A percentile compares a stretch with the other conserved stretches of the same genome.
Evolutionary conservation across 2,329 filamentous ascomycete genomes (phyloP).

Genomic region (Phyllosticta paracitricarpa): DNA sequence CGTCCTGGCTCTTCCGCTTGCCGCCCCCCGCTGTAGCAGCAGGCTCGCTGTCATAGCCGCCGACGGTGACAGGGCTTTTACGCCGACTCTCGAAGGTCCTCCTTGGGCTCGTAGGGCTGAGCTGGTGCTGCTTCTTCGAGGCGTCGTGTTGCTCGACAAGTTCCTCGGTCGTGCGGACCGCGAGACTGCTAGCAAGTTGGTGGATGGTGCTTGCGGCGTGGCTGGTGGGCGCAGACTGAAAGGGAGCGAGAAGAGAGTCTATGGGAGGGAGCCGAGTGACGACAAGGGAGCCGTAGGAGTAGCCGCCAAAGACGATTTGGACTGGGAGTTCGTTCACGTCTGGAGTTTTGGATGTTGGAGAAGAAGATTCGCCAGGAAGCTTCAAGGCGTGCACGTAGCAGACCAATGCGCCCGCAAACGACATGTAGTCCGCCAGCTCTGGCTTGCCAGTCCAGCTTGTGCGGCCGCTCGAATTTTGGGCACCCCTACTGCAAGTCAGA

Average conservation of each 20-base stretch:
- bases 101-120: slow-evolving; percentile 9
- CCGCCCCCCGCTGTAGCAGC: slow-evolving; percentile 19
- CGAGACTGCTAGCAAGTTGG: slow-evolving; percentile 57
- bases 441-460: slow-evolving; percentile 82
- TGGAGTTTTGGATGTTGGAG: background rate
- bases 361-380: background rate
- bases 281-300: slow-evolving; percentile 85
- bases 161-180: slow-evolving; percentile 49
- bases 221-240: slow-evolving; percentile 41
- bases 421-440: slow-evolving; percentile 73
- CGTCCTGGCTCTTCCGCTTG: slow-evolving; percentile 28
- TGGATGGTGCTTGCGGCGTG: slow-evolving; percentile 57
- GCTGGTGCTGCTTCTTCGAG: slow-evolving; percentile 12
- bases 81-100: background rate
- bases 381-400: slow-evolving; percentile 47
- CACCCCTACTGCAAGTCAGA: background rate
- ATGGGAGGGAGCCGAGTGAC: slow-evolving; percentile 59
- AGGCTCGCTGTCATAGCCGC: slow-evolving; percentile 38
- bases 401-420: slow-evolving; percentile 69
- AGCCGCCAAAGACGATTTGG: slow-evolving; percentile 59
- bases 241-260: slow-evolving; percentile 46
- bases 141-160: slow-evolving; percentile 17
- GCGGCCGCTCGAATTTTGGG: slow-evolving; percentile 44
- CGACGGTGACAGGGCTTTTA: slow-evolving; percentile 26
- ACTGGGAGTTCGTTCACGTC: slow-evolving; percentile 12